Base-by-base conservation (phyloP, 2,329 filamentous ascomycete species). In the Neonectria neomacrospora region DNA sequence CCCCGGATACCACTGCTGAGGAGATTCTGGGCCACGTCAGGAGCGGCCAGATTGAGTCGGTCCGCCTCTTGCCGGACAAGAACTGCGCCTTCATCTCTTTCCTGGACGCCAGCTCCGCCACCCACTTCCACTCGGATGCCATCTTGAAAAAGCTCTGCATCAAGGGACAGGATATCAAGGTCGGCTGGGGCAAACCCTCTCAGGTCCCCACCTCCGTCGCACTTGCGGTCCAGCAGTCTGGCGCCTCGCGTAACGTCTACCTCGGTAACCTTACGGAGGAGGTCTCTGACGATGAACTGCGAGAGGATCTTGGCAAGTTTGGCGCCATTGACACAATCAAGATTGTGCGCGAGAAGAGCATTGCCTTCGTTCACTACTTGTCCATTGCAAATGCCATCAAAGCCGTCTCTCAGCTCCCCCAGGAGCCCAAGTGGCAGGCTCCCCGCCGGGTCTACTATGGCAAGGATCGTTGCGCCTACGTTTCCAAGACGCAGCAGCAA, bases 71-170 rank as follows among this genome's bases (percentile, higher is more conserved):
- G 58, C 93, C 95, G 23, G 96, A 99, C 82, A 99, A 98, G 92
- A 99, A 98, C 86, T 99, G 96, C 77, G 96, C 96, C 62, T 99
- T 99, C 85, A 98, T 99, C 77, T 99, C 96, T 8, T 99, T 99
- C 84, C 85, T 99, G 69, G 96, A 99, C 76, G 94, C 94, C 74
- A 97, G 94, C 82, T 97, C 96, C 30, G 96, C 96, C 60, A 98
- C 95, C 22, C 96, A 99, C 79, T 99, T 99, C 83, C 96, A 99
- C 84, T 99, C 96, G 20, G 96, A 99, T 85, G 96, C 96, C 71
- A 99, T 99, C 81, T 88, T 99, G 87, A 99, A 99, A 86, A 99
- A 98, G 86, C 88, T 99, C 77, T 94, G 94, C 74, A 97, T 99
- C 83, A 94, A 97, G 81, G 95, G 95, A 26, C 96, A 98, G 83